Base-by-base conservation (phyloP, 305 asterid genomes). In the Fraxinus sp. region DNA sequence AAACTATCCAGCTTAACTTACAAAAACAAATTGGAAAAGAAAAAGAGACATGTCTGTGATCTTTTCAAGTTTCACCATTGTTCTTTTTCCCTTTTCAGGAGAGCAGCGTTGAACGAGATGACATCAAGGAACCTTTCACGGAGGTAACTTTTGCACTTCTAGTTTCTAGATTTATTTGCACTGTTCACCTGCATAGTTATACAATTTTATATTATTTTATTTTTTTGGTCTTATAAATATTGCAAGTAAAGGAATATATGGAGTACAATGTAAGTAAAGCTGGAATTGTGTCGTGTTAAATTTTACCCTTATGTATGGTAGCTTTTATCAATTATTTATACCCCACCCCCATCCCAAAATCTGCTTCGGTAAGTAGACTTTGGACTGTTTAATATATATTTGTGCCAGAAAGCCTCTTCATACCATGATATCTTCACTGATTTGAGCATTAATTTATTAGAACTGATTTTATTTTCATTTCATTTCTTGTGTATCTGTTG, bases 401-500 rank as follows among this genome's bases (percentile, higher is more conserved):
- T 62, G 39, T 64, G 73, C 7, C 75, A 68, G 39, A 68, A 4
- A 68, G 20, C 37, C 39, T 28, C 39, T 5, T 32, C 10, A 28
- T 32, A 16, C 18, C 24, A 70, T 5, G 24, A 70, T 70, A 28
- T 30, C 7, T 70, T 70, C 41, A 70, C 41, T 30, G 22, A 70
- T 7, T 70, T 70, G 24, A 28, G 75, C 41, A 28, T 70, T 70
- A n/a, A 70, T 70, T 68, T 28, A 28, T 10, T 68, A 26, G 20
- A 30, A 28, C 39, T 28, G 37, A 66, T 11, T 26, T 26, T 9
- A 11, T 43, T 43, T 43, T 43, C 16, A 10, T 75, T 18, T 74
- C 77, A 64, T 46, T 78, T 73, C 57, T 70, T 77, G 14, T 79
- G 84, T 22, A 79, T 70, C 41, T 70, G 24, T 28, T n/a, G 22